Evolutionary conservation across 2,329 filamentous ascomycete species (phyloP), one percentile per base, ranked within the genome.

Genomic region (Podosphaera fusca): DNA sequence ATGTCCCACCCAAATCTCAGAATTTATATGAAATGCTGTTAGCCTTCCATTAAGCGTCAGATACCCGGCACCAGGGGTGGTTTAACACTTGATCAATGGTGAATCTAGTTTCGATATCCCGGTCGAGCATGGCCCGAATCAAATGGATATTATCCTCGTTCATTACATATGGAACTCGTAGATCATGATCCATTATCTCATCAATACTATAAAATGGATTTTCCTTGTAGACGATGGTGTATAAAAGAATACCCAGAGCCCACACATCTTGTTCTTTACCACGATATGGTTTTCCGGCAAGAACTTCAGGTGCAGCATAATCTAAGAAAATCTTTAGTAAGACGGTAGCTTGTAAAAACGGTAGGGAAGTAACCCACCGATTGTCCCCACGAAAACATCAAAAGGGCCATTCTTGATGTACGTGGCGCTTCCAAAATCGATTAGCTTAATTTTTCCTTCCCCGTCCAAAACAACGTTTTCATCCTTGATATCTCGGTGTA

Each of bases 211-310:
- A 96, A 70, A 95, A 98, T 0, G 92, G 90, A 67, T 98, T 98
- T 72, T 98, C 92, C 72, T 96, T 98, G 77, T 98, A 98, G 66
- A 96, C 85, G 66, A 98, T 95, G 34, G 92, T 98, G 73, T 98
- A 98, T 12, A 98, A 79, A 33, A 98, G 77, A 65, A 98, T 96
- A 31, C 92, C 92, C 14, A 98, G 77, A 0, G 92, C 92, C 92
- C 92, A 98, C 35, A 98, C 88, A 67, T 98, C 92, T 73, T 98
- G 92, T 69, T 95, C 90, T 70, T 94, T 95, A 66, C 92, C 92
- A 62, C 85, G 80, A 70, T 98, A 98, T 14, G 89, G 84, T 64
- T 83, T 84, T 53, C 92, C 92, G 58, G 88, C 88, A 54, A 98
- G 77, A 57, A 98, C 92, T 73, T 98, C 92, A n/a, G 92, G 92